These are phyloP conservation scores for Pyracantha coccinea DNA, from an alignment of 331 rosid genomes.

Conservation along the genomic window DNA sequence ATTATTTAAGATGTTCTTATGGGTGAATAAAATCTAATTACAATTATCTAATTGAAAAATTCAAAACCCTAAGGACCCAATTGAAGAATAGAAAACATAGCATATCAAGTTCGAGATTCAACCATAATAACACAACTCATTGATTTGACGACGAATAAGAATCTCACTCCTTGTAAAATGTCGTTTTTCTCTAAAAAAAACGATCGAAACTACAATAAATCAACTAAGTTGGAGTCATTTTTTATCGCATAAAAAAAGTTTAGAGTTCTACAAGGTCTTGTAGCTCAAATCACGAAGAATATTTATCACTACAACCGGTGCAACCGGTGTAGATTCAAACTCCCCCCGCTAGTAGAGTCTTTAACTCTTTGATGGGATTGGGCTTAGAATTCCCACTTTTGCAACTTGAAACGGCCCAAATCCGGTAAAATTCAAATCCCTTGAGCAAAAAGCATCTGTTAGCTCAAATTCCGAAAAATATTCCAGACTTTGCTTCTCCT, in stretches of 20 bases:
- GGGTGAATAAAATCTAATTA: neutral
- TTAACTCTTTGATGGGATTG: neutral
- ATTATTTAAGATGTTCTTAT: neutral
- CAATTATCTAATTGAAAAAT: neutral
- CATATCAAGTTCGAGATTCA: neutral
- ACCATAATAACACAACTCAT: neutral
- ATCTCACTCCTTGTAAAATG: neutral
- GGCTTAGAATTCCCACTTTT: neutral
- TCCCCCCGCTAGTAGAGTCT: no score
- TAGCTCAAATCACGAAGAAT: neutral
- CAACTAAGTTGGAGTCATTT: neutral
- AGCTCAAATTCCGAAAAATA: neutral
- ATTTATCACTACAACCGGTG: neutral
- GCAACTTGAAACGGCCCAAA: neutral
- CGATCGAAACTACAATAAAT: neutral
- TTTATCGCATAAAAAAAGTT: no score
- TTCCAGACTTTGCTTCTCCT: neutral
- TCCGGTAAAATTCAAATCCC: neutral
- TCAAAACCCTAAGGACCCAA: no score
- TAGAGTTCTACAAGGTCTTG: neutral
- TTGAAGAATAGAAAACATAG: neutral
- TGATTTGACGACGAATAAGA: no score
- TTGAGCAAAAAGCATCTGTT: neutral
- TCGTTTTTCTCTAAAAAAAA: no score
- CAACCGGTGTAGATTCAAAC: neutral